These are phyloP conservation scores for Malus fusca DNA, from an alignment of 306 rosid genomes.

Conservation along the genomic window DNA sequence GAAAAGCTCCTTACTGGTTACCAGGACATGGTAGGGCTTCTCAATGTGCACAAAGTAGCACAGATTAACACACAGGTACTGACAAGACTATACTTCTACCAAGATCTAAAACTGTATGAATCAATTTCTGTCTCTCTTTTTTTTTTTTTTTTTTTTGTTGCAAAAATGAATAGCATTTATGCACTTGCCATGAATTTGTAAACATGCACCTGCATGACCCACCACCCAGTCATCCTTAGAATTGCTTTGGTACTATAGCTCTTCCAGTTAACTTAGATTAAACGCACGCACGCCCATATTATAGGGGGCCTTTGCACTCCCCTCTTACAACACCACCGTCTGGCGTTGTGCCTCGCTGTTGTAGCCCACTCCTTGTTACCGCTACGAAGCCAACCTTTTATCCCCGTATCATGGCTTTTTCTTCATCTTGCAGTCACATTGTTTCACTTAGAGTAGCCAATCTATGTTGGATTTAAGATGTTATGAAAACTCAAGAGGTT, in stretches of 20 bases:
- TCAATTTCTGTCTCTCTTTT: background rate
- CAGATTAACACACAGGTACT: slow-evolving; percentile 73
- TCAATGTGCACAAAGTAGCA: slow-evolving; percentile 72
- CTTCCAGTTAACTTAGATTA: background rate
- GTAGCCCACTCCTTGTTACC: too few relatives aligned
- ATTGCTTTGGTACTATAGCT: background rate
- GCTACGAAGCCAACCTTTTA: too few relatives aligned
- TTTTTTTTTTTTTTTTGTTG: background rate
- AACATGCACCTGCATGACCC: background rate
- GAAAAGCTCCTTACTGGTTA: slow-evolving; percentile 85
- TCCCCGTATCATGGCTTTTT: too few relatives aligned
- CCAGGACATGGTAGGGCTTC: slow-evolving; percentile 87
- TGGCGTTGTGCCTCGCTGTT: too few relatives aligned
- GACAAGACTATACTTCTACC: slow-evolving; percentile 5
- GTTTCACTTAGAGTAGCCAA: too few relatives aligned
- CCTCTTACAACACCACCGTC: too few relatives aligned
- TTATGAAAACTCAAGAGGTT: background rate
- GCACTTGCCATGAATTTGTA: background rate
- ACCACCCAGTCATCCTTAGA: background rate
- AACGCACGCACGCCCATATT: too few relatives aligned
- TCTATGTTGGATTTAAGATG: too few relatives aligned
- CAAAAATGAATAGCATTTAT: background rate
- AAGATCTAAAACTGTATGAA: background rate
- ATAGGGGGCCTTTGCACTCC: too few relatives aligned
- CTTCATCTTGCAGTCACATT: too few relatives aligned